Base-by-base conservation (phyloP, 768 basidiomycete species). In the Suillus spraguei region DNA sequence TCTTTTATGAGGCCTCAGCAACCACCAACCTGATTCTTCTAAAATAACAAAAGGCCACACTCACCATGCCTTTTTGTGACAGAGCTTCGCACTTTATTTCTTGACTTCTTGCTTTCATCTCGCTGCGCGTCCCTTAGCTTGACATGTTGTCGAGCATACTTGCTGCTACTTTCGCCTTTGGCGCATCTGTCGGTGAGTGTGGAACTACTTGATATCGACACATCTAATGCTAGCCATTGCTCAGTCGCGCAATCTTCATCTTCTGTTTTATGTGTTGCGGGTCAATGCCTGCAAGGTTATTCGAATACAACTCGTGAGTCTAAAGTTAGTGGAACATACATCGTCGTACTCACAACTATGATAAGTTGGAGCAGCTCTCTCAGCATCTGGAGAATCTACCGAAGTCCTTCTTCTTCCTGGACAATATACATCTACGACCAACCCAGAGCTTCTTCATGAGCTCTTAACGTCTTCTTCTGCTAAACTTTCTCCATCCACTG, bases 281-380 rank as follows among this genome's bases (percentile, higher is more conserved):
- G 92, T 68, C 91, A 94, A 89, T 94, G 92, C 80, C 77, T 94
- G 62, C 83, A 92, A 75, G 92, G 92, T 63, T 84, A 78, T 76
- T 86, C 90, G 39, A 93, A 94, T 71, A 84, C 82, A 28, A 89
- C 90, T 42, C 72, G 83, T 84, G 69, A 78, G 90, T 87, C 63
- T 38, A 79, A 76, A 20, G 10, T 33, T 13, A 13, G 17, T 20
- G 20, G 24, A 28, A 5, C 10, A 24, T 41, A 10, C 38, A 41
- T 39, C 2, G 24, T 52, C 73, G 38, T 72, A 64, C 35, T 60
- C 54, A 59, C 50, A 38, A 61, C 60, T 60, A 20, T 20, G 16
- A 58, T 28, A 63, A 94, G 92, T 94, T 65, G 92, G 92, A 66
- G 85, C 84, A 66, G 85, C 81, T 59, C 72, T 94, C 62, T 86